Evolutionary conservation across 345 rosid species (phyloP).

Genomic region (Gossypium arboreum): DNA sequence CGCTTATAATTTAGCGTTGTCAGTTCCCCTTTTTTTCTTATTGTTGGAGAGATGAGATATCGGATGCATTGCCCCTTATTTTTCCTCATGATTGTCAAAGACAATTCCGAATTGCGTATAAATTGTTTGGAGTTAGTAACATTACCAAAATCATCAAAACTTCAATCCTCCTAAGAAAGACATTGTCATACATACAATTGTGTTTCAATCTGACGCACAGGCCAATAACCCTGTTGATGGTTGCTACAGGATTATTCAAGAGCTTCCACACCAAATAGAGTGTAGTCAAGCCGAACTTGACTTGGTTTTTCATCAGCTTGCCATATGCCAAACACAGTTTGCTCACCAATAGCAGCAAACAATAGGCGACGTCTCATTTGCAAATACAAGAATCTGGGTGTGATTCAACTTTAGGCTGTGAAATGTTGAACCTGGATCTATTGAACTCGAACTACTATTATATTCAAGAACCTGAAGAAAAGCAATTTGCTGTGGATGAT

Average conservation of each 20-base stretch:
- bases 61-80: constrained; percentile 37
- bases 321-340: constrained; percentile 6
- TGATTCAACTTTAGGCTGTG: constrained; percentile 22
- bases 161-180: constrained; percentile 63
- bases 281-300: constrained; percentile 57
- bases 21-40: not conserved
- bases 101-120: constrained; percentile 89
- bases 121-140: constrained; percentile 87
- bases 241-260: constrained; percentile 58
- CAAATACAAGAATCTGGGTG: constrained; percentile 11
- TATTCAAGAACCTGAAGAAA: constrained; percentile 11
- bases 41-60: not conserved
- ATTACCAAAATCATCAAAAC: constrained; percentile 74
- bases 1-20: not conserved
- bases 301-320: not conserved
- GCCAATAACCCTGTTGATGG: constrained; percentile 83
- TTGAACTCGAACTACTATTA: constrained; percentile 6
- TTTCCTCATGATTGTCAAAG: constrained; percentile 72
- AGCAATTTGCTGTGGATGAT: not conserved
- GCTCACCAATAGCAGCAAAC: not conserved
- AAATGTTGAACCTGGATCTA: constrained; percentile 11
- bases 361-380: not conserved
- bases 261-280: constrained; percentile 68
- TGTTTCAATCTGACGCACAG: constrained; percentile 77
- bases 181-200: constrained; percentile 79